phyloP scores from a whole-genome alignment of 768 basidiomycete species.

The Lactarius hengduanensis region DNA sequence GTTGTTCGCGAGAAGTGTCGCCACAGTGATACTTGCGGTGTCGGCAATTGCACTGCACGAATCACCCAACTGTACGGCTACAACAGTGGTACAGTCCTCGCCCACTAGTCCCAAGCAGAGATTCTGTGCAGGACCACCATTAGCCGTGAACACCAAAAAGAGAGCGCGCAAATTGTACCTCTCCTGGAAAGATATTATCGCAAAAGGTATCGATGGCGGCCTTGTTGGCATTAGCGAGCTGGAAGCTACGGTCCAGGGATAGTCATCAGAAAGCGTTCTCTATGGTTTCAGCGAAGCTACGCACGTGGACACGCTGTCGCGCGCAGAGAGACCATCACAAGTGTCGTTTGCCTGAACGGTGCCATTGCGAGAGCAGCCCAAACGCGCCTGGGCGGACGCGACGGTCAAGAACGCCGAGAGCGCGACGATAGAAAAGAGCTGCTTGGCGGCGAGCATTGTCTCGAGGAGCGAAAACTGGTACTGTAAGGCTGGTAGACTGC shows the following conservation, averaged over 20 bases:
- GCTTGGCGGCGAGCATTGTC: slow-evolving; percentile 5
- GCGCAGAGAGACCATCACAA: slow-evolving; percentile 54
- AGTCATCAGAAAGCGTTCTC: background rate
- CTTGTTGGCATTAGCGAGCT: slow-evolving; percentile 54
- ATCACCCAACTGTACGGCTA: slow-evolving; percentile 49
- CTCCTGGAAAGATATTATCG: slow-evolving; percentile 52
- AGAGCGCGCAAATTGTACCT: slow-evolving; percentile 36
- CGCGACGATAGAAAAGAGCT: slow-evolving; percentile 9
- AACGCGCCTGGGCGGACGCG: slow-evolving; percentile 1
- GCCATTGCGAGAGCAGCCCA: slow-evolving; percentile 50
- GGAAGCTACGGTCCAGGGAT: slow-evolving; percentile 42
- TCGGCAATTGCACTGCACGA: slow-evolving; percentile 47
- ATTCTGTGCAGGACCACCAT: background rate
- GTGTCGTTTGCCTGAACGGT: slow-evolving; percentile 52
- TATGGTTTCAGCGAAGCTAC: background rate
- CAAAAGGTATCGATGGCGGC: slow-evolving; percentile 52
- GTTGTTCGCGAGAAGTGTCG: slow-evolving; percentile 66
- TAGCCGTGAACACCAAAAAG: background rate
- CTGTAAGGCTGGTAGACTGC: background rate
- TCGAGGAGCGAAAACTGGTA: background rate
- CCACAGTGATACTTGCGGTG: slow-evolving; percentile 39
- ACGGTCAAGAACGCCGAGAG: slow-evolving; percentile 10
- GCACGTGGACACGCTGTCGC: slow-evolving; percentile 49
- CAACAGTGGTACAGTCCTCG: slow-evolving; percentile 55
- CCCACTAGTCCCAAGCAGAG: slow-evolving; percentile 58